phyloP scores from a whole-genome alignment of 1,139 yeast species.

The Sugiyamaella neomexicana region DNA sequence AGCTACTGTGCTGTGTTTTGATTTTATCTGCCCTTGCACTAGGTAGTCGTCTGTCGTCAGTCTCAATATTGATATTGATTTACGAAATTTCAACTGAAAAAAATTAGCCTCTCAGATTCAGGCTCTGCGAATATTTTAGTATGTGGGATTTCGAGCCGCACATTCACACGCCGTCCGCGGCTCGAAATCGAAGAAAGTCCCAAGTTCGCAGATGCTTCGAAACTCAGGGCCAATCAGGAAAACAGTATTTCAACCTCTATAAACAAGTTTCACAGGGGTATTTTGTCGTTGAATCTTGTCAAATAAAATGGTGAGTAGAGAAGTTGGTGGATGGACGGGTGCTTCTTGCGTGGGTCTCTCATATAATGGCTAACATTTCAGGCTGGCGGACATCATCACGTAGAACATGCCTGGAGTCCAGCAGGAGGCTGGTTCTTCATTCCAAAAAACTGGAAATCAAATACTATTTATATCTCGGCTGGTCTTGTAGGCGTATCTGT shows the following conservation, averaged over 20 bases:
- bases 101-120: constrained; percentile 4
- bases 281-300: too few relatives aligned
- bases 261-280: not conserved
- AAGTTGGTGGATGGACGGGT: too few relatives aligned
- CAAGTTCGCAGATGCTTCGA: not conserved
- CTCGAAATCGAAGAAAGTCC: not conserved
- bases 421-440: constrained; percentile 49
- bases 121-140: constrained; percentile 14
- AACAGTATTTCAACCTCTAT: constrained; percentile 1
- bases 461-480: constrained; percentile 38
- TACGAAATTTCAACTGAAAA: constrained; percentile 6
- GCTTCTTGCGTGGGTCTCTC: not conserved
- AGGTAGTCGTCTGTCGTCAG: not conserved
- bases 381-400: constrained; percentile 22
- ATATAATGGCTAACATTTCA: not conserved
- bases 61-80: not conserved
- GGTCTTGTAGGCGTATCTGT: constrained; percentile 39
- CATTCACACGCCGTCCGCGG: not conserved
- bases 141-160: not conserved
- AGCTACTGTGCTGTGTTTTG: too few relatives aligned
- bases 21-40: not conserved
- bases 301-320: constrained; percentile 6
- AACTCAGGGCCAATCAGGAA: constrained; percentile 9
- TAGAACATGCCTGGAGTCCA: constrained; percentile 41
- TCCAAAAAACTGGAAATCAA: constrained; percentile 46